phyloP scores from a whole-genome alignment of 2,329 filamentous ascomycete species.

The Fusarium tanahbumbuense region DNA sequence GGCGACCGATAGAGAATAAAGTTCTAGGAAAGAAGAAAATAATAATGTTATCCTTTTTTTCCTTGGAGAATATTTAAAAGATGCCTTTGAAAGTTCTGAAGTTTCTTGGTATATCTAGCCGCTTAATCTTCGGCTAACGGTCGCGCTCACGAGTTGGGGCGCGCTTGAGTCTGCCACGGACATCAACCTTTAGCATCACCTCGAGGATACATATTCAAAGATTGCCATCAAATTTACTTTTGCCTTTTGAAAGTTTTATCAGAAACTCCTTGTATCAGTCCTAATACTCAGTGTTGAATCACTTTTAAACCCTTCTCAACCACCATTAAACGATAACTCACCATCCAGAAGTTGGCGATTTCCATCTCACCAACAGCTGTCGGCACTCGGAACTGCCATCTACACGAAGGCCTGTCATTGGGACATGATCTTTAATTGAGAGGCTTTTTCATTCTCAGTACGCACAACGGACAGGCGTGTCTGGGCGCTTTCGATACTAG shows the following conservation, averaged over 20 bases:
- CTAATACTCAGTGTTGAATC: no score
- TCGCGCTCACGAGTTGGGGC: conserved; percentile 14
- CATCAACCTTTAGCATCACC: conserved; percentile 21
- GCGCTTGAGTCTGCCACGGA: conserved; percentile 30
- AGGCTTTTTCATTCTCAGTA: not conserved
- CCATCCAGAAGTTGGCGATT: not conserved
- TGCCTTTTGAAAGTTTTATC: not conserved
- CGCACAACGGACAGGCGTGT: not conserved
- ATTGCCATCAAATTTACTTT: conserved; percentile 7
- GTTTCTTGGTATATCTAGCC: not conserved
- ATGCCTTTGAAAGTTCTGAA: not conserved
- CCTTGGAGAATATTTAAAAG: not conserved
- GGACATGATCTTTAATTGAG: conserved; percentile 26
- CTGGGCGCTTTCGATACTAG: not conserved
- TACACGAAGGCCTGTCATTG: not conserved
- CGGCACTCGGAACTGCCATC: not conserved
- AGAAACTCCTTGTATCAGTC: not conserved
- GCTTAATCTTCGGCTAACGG: conserved; percentile 45
- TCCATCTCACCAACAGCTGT: conserved; percentile 3
- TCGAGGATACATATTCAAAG: conserved; percentile 20
- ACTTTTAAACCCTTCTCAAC: not conserved
- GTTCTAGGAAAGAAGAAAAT: not conserved
- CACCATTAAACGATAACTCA: not conserved
- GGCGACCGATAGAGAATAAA: accelerated
- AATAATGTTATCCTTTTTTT: not conserved